Evolutionary conservation across 2,329 filamentous ascomycete genomes (phyloP), one percentile per base, ranked within the genome.

Genomic region (Capronia epimyces): DNA sequence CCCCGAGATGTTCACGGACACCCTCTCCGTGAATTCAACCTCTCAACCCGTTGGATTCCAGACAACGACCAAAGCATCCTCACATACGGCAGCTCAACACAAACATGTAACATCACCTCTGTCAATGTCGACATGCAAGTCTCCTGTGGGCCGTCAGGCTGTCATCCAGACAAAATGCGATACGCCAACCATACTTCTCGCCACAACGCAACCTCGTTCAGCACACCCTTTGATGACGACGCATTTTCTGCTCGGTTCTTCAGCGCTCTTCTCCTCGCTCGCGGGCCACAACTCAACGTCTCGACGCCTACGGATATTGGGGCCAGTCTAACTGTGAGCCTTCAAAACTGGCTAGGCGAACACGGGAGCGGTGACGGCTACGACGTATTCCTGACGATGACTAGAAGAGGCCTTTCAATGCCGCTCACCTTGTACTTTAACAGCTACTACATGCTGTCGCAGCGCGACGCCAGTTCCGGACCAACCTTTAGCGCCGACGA

Each of bases 221-320:
- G 40, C n/a, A 55, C 49, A 13, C 22, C 49, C 10, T 50, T 55
- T 37, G 49, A 55, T 27, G 50, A 50, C 31, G 52, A 55, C 36
- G 31, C 32, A 12, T 55, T 55, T n/a, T 48, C 52, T n/a, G 29
- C 27, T 9, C 40, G 46, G 1, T 55, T 52, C 18, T 41, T 55
- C n/a, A 32, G 37, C 34, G 29, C 45, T 13, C 21, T 55, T 21
- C 42, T 50, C 16, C 39, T 52, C 3, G 37, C 46, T 6, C 32
- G 37, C 18, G 48, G 48, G 12, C 12, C 22, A 34, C 48, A 46
- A 21, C 34, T 43, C 27, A 27, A 46, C 13, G 36, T 32, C 12
- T 42, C 44, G 6, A 24, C 16, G 25, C 12, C 32, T 12, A 37
- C 29, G 13, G 18, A 31, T 10, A 10, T 36, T 18, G 37, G 43